These are phyloP conservation scores for Sarocladium kiliense DNA, from an alignment of 2,329 filamentous ascomycete species.

Conservation along the genomic window DNA sequence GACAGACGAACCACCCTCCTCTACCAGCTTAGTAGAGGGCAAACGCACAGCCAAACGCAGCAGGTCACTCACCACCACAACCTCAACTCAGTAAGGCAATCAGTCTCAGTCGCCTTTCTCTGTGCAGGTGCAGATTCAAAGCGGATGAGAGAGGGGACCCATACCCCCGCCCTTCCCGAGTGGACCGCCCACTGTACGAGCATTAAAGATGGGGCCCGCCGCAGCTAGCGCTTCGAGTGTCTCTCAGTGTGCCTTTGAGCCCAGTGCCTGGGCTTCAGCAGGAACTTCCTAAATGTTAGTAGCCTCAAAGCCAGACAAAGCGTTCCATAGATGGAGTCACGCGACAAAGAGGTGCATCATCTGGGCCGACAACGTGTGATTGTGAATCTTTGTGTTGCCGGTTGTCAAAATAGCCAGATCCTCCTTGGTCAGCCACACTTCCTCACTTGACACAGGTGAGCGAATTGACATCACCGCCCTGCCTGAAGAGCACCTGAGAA, in stretches of 20 bases:
- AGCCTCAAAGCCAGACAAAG: neutral
- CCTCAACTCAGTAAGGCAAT: neutral
- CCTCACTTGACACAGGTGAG: neutral
- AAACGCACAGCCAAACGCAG: neutral
- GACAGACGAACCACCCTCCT: neutral
- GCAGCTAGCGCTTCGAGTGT: conserved; percentile 2
- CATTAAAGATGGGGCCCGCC: neutral
- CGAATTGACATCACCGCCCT: conserved; percentile 7
- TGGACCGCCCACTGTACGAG: conserved; percentile 6
- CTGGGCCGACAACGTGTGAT: neutral
- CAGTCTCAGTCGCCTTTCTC: neutral
- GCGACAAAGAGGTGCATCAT: neutral
- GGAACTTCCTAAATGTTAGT: neutral
- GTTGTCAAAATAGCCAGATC: too few relatives aligned
- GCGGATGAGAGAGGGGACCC: neutral
- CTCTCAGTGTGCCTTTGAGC: neutral
- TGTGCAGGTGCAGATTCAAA: neutral
- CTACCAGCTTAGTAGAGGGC: neutral
- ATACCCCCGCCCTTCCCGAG: conserved; percentile 8
- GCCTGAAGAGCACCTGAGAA: neutral
- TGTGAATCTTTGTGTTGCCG: too few relatives aligned
- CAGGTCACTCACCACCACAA: neutral
- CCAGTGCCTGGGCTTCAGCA: neutral
- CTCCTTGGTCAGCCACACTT: too few relatives aligned
- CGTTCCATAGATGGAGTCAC: neutral